Conservation (phyloP, 768 basidiomycete species). For the Termitomyces sp. region DNA sequence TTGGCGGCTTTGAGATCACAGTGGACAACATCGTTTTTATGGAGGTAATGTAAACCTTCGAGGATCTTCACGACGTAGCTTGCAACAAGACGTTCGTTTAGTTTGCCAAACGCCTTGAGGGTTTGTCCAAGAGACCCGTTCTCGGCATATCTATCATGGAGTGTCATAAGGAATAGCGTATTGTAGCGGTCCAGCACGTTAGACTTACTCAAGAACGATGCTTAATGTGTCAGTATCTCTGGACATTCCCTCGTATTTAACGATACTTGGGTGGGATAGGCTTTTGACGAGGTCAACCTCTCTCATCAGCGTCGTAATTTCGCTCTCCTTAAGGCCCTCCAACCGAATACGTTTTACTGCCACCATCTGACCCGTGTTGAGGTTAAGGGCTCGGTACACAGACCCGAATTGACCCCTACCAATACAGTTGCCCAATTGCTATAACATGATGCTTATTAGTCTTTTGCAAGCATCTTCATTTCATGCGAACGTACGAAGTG, state of each 20-base stretch:
- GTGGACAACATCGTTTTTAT: slow-evolving; percentile 87
- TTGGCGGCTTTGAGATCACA: slow-evolving; percentile 99
- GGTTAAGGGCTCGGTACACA: slow-evolving; percentile 91
- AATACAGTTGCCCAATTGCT: slow-evolving; percentile 99
- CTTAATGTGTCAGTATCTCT: slow-evolving; percentile 85
- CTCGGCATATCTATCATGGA: slow-evolving; percentile 76
- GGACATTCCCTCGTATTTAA: slow-evolving; percentile 96
- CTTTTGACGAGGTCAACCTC: slow-evolving; percentile 93
- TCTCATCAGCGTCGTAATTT: slow-evolving; percentile 86
- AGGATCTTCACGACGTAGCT: slow-evolving; percentile 95
- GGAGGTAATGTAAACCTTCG: slow-evolving; percentile 92
- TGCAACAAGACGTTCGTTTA: slow-evolving; percentile 90
- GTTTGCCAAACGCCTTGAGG: slow-evolving; percentile 87
- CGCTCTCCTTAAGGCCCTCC: slow-evolving; percentile 86
- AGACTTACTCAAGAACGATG: slow-evolving; percentile 89
- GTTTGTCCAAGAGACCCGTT: slow-evolving; percentile 94
- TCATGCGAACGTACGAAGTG: slow-evolving; percentile 65
- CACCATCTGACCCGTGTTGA: slow-evolving; percentile 95
- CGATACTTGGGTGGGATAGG: slow-evolving; percentile 90
- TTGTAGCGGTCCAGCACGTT: slow-evolving; percentile 4
- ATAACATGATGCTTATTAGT: slow-evolving; percentile 5
- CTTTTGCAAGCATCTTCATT: neutral
- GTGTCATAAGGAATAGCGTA: slow-evolving; percentile 5
- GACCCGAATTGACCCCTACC: slow-evolving; percentile 96
- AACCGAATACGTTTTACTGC: slow-evolving; percentile 96